These are phyloP conservation scores for Odonthalia washingtoniensis DNA, from an alignment of 31 red algal genomes.

Conservation along the genomic window DNA sequence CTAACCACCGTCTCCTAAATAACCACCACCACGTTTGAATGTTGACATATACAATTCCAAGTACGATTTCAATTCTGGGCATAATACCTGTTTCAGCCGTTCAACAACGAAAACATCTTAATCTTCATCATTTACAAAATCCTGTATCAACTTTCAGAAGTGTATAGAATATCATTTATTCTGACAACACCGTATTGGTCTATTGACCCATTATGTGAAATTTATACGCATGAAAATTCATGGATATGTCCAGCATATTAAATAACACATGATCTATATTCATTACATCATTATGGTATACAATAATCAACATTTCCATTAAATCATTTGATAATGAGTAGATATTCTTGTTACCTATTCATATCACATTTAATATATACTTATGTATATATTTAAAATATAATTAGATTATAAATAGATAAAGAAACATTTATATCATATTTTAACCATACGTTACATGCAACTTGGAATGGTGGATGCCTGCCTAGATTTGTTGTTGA, in stretches of 20 bases:
- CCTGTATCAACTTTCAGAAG: no score
- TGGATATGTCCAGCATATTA: constrained; percentile 56
- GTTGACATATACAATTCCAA: no score
- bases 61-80: no score
- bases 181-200: constrained; percentile 73
- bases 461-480: constrained; percentile 71
- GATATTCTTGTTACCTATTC: constrained; percentile 52
- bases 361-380: constrained; percentile 60
- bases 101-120: no score
- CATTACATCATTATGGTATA: constrained; percentile 38
- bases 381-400: constrained; percentile 41
- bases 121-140: no score
- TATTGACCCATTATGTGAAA: constrained; percentile 49
- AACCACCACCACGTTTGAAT: no score
- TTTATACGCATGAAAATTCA: constrained; percentile 33
- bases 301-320: constrained; percentile 23
- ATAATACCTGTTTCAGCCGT: no score
- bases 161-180: constrained; percentile 57
- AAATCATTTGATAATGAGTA: constrained; percentile 37
- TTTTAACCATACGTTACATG: constrained; percentile 80
- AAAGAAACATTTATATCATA: constrained; percentile 54
- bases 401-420: constrained; percentile 35
- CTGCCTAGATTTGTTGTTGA: constrained; percentile 66
- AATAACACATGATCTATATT: constrained; percentile 52
- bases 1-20: no score